Conservation (phyloP, 1,139 yeast species). For the Hyphopichia khmerensis region DNA sequence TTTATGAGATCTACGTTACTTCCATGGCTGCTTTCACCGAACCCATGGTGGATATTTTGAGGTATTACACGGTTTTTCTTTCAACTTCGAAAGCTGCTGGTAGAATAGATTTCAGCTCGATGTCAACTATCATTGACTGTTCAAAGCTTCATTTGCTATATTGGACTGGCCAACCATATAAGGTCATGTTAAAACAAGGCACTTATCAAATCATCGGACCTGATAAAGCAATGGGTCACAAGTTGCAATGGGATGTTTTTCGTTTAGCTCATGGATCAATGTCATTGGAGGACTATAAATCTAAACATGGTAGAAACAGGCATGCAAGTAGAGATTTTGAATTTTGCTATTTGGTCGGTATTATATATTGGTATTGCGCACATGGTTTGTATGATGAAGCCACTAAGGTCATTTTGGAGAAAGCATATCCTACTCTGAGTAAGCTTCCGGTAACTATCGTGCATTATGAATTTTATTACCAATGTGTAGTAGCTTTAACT, state of each 20-base stretch:
- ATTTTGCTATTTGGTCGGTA: constrained; percentile 7
- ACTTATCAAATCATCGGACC: not conserved
- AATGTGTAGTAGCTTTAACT: constrained; percentile 16
- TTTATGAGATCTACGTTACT: constrained; percentile 45
- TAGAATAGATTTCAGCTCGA: constrained; percentile 8
- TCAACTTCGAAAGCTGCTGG: constrained; percentile 16
- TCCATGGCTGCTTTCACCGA: constrained; percentile 46
- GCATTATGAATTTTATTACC: constrained; percentile 23
- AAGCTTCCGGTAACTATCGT: constrained; percentile 22
- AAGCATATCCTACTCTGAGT: constrained; percentile 14
- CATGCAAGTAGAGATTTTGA: constrained; percentile 3
- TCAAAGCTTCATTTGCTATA: constrained; percentile 17
- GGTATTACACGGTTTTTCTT: constrained; percentile 27
- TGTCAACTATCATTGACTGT: constrained; percentile 15
- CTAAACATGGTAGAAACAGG: constrained; percentile 1
- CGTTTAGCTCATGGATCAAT: constrained; percentile 17
- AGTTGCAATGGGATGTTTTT: constrained; percentile 9
- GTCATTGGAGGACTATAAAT: constrained; percentile 14
- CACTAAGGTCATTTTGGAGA: constrained; percentile 15
- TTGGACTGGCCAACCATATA: constrained; percentile 16
- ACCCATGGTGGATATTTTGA: constrained; percentile 37
- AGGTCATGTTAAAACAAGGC: constrained; percentile 5
- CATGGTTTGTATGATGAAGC: constrained; percentile 22
- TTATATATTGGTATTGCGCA: constrained; percentile 12
- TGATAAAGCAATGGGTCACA: not conserved